Evolutionary conservation across 1,284 basidiomycete genomes (phyloP), one percentile per base, ranked within the genome.

Genomic region (Pyrrhoderma noxium): DNA sequence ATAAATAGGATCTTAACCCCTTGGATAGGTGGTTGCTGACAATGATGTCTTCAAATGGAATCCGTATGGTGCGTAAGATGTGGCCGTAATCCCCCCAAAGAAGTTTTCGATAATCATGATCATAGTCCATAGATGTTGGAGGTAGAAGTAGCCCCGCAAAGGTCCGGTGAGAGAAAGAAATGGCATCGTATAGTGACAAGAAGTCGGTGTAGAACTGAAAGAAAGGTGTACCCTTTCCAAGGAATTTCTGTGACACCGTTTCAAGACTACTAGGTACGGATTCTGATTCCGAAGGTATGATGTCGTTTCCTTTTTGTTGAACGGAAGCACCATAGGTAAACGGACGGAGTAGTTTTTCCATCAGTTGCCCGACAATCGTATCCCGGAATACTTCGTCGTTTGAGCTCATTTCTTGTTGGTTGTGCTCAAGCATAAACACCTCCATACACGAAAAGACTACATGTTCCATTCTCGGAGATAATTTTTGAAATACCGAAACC

Each of bases 121-220:
- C 72, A 64, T 92, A 93, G n/a, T 69, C 66, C 79, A 84, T 82
- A 56, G 88, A 74, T 2, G 82, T 74, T 0, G 91, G 86, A 0
- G 85, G 79, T 4, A 95, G 72, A n/a, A 97, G 73, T 3, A 93
- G 73, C 2, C 77, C 73, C 1, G 79, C 81, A 63, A 98, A 98
- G 1, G 80, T 65, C 0, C 75, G 72, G 61, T 98, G 82, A 5
- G 84, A 82, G 65, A 95, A 94, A 1, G 94, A 98, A 56, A 94
- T 82, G 1, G 90, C 78, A 59, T 93, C 90, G 69, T 93, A 98
- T 7, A 98, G 70, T 0, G 79, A 84, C 46, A 96, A 73, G 58
- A 97, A 85, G 65, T 97, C 93, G 23, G 89, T 89, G 70, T 94
- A 99, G 63, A 89, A 89, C 64, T 96, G 93, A 71, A 85, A 97